A percentile compares a stretch with the other conserved stretches of the same genome.
phyloP scores from a whole-genome alignment of 2,329 filamentous ascomycete genomes.

The Orbilia ellipsospora region DNA sequence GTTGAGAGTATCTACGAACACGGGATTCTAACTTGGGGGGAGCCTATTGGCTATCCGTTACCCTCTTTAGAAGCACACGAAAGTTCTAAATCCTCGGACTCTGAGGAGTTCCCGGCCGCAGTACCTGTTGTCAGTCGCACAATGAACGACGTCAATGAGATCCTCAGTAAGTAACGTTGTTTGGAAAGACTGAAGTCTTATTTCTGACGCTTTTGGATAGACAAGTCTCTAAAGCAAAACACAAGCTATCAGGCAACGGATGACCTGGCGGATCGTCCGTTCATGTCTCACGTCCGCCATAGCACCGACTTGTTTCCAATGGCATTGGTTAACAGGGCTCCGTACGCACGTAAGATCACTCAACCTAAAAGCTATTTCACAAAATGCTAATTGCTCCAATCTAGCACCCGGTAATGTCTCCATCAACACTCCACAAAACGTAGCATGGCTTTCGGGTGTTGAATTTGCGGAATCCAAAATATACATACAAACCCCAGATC shows the following conservation, averaged over 20 bases:
- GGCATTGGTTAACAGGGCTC: constrained; percentile 28
- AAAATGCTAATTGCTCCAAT: not conserved
- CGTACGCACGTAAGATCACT: constrained; percentile 14
- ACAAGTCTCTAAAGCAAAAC: constrained; percentile 2
- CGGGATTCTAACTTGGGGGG: constrained; percentile 30
- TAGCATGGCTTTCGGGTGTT: constrained; percentile 41
- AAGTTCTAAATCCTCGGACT: too few species aligned
- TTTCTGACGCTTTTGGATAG: not conserved
- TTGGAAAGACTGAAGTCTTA: too few species aligned
- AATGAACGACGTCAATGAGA: not conserved
- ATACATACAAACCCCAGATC: constrained; percentile 45
- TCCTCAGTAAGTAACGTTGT: not conserved
- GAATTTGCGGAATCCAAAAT: constrained; percentile 31
- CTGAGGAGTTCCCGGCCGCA: not conserved
- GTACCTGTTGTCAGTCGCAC: not conserved
- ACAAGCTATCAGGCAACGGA: not conserved
- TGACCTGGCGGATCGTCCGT: constrained; percentile 7
- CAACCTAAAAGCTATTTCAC: not conserved
- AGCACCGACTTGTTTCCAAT: constrained; percentile 15
- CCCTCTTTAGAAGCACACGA: not conserved
- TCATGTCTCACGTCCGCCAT: not conserved
- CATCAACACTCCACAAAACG: constrained; percentile 37
- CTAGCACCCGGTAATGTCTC: constrained; percentile 31
- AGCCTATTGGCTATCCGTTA: not conserved
- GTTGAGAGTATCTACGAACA: constrained; percentile 39